Percentiles rank a stretch among this genome's conserved stretches.
Evolutionary conservation across 129 eudicot genomes (phyloP).

Genomic region (Pulicaria dysenterica): DNA sequence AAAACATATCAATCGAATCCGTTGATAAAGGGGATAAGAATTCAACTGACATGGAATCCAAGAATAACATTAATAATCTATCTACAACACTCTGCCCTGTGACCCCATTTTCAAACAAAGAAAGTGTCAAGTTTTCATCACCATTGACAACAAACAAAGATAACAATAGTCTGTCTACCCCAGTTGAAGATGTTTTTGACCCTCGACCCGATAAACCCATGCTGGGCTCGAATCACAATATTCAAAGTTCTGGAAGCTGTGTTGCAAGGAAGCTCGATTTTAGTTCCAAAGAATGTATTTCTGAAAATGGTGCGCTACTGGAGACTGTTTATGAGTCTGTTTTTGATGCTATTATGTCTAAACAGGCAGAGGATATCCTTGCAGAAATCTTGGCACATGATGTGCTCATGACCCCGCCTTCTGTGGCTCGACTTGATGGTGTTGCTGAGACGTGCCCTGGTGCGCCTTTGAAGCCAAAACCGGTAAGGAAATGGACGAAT

Average conservation of each 20-base stretch:
- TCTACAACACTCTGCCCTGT: constrained; percentile 27
- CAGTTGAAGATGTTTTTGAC: constrained; percentile 46
- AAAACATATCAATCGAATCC: background rate
- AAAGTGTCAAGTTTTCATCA: constrained; percentile 24
- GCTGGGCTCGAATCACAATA: constrained; percentile 35
- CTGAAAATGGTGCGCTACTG: constrained; percentile 30
- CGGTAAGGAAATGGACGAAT: constrained; percentile 20
- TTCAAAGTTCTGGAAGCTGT: constrained; percentile 19
- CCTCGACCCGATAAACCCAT: constrained; percentile 37
- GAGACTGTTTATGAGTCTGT: constrained; percentile 38
- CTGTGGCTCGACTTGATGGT: constrained; percentile 38
- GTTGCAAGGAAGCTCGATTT: constrained; percentile 49
- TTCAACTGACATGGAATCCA: constrained; percentile 4
- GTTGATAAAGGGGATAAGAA: background rate
- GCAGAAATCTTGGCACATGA: constrained; percentile 16
- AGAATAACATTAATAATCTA: background rate
- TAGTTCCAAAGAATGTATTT: constrained; percentile 14
- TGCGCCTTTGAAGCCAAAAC: constrained; percentile 50
- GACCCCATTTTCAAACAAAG: constrained; percentile 46
- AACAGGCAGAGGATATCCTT: constrained; percentile 36
- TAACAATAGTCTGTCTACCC: constrained; percentile 33
- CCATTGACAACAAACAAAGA: constrained; percentile 5
- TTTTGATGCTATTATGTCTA: constrained; percentile 44
- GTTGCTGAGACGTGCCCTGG: constrained; percentile 61
- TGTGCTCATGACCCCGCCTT: constrained; percentile 44